Evolutionary conservation across 1,284 basidiomycete genomes (phyloP).

Genomic region (Bjerkandera adusta): DNA sequence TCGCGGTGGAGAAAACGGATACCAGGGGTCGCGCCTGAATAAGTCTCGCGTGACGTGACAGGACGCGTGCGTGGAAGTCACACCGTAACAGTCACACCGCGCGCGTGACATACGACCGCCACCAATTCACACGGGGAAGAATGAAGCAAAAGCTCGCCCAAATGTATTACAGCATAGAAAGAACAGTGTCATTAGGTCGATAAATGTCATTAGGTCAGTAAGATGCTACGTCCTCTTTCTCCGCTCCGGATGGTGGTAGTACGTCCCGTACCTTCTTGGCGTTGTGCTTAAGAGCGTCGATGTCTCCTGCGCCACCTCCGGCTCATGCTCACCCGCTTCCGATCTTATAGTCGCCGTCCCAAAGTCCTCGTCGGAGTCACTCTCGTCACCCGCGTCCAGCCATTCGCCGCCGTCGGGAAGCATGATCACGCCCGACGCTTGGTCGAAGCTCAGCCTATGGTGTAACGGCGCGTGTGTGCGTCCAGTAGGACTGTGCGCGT

Average conservation of each 20-base stretch:
- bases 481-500: conserved; percentile 30
- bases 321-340: conserved; percentile 6
- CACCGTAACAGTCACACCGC: conserved; percentile 1
- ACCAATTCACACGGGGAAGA: not conserved
- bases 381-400: conserved; percentile 51
- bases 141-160: no score
- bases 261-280: conserved; percentile 56
- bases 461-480: conserved; percentile 29
- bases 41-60: conserved; percentile 12
- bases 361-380: conserved; percentile 37
- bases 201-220: not conserved
- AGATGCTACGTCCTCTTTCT: conserved; percentile 36
- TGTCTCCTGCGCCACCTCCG: conserved; percentile 21
- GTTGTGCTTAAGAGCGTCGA: conserved; percentile 13
- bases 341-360: conserved; percentile 9
- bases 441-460: conserved; percentile 75
- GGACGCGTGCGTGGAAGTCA: not conserved
- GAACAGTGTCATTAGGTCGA: not conserved
- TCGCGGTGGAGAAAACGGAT: conserved; percentile 3
- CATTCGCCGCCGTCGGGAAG: conserved; percentile 76
- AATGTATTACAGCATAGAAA: no score
- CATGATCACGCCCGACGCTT: conserved; percentile 80
- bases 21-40: conserved; percentile 14
- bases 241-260: conserved; percentile 75
- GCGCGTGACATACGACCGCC: not conserved